phyloP scores from a whole-genome alignment of 2,329 filamentous ascomycete genomes.

The Botrytis porri region DNA sequence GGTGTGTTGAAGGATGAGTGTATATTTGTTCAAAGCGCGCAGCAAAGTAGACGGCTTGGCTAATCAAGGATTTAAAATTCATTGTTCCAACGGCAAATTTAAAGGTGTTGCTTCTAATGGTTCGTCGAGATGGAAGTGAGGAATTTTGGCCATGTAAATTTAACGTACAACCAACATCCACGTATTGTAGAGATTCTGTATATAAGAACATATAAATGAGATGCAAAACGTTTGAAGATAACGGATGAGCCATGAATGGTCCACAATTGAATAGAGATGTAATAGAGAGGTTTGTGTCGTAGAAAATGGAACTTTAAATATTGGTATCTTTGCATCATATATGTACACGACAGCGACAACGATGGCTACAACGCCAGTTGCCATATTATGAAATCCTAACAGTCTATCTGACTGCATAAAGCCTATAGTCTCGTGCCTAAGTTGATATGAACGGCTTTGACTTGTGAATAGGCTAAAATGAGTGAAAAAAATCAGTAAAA shows the following conservation, averaged over 20 bases:
- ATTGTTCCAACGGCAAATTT: too few species aligned
- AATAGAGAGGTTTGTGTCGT: background rate
- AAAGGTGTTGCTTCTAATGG: too few species aligned
- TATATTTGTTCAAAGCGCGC: background rate
- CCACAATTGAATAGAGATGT: background rate
- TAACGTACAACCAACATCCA: background rate
- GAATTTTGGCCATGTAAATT: background rate
- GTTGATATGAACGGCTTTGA: constrained; percentile 43
- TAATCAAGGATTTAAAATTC: too few species aligned
- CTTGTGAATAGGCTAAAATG: constrained; percentile 38
- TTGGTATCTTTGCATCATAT: background rate
- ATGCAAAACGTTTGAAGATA: background rate
- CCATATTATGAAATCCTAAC: background rate
- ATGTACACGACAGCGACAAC: background rate
- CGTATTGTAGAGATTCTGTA: background rate
- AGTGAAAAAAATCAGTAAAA: background rate
- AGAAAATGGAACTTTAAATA: background rate
- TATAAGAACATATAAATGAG: background rate
- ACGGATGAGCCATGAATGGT: fast-evolving
- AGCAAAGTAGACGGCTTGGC: background rate
- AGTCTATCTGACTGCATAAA: background rate
- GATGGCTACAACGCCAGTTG: background rate
- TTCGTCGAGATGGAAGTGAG: background rate
- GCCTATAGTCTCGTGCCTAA: constrained; percentile 33
- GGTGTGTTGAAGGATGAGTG: background rate